Evolutionary conservation across 192 early-diverging fungal genomes (phyloP).

Genomic region (Phycomyces blakesleeanus): DNA sequence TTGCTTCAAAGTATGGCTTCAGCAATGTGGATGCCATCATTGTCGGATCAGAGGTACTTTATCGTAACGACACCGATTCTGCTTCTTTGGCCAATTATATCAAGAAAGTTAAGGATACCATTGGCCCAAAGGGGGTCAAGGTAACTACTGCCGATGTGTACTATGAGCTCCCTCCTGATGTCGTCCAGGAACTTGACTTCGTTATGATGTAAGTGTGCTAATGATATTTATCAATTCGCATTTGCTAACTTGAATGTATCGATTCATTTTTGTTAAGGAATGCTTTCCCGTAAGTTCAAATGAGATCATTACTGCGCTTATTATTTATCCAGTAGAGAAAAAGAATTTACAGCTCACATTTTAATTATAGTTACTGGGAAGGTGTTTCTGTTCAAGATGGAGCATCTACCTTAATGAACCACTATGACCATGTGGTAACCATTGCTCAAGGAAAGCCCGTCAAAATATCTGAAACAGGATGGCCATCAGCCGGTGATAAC

Average conservation of each 20-base stretch:
- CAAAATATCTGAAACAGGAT: slow-evolving; percentile 58
- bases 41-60: slow-evolving; percentile 58
- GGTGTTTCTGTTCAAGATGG: slow-evolving; percentile 46
- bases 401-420: slow-evolving; percentile 43
- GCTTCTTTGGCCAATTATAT: slow-evolving; percentile 46
- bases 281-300: slow-evolving; percentile 22
- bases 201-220: slow-evolving; percentile 54
- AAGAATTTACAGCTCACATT: neutral
- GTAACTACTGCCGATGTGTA: slow-evolving; percentile 59
- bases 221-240: too few species aligned
- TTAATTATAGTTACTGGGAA: slow-evolving; percentile 49
- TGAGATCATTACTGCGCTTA: too few species aligned
- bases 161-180: slow-evolving; percentile 33
- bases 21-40: slow-evolving; percentile 46
- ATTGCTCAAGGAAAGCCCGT: slow-evolving; percentile 48
- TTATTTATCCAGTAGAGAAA: too few species aligned
- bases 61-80: slow-evolving; percentile 48
- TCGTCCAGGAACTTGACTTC: slow-evolving; percentile 52
- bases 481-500: slow-evolving; percentile 52
- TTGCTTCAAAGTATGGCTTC: slow-evolving; percentile 37
- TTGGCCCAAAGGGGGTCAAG: slow-evolving; percentile 35
- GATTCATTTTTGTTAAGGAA: slow-evolving; percentile 27
- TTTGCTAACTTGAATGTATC: too few species aligned
- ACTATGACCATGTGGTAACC: slow-evolving; percentile 44
- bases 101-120: slow-evolving; percentile 32